Evolutionary conservation across 2,329 filamentous ascomycete species (phyloP).

Genomic region (Calcarisporium arbuscula): DNA sequence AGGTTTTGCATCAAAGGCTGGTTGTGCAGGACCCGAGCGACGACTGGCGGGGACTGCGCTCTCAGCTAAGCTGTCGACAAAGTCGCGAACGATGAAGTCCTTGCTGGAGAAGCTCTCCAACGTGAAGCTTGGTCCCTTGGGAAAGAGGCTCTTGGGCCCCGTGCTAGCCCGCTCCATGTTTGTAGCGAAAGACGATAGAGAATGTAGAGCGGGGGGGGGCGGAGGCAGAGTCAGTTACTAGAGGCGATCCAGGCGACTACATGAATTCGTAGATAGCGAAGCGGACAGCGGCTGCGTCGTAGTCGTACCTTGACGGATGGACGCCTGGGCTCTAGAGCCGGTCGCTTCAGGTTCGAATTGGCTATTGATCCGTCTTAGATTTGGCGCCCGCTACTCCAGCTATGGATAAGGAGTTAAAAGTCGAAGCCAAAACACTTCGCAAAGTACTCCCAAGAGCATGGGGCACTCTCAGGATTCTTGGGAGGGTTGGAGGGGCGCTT

Average conservation of each 20-base stretch:
- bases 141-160: conserved; percentile 62
- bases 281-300: no score
- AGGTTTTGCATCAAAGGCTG: conserved; percentile 87
- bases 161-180: conserved; percentile 38
- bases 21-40: conserved; percentile 61
- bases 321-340: no score
- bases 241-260: neutral
- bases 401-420: no score
- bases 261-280: no score
- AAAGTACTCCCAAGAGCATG: no score
- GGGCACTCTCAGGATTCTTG: no score
- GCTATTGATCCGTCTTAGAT: no score
- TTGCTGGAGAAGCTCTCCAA: conserved; percentile 82
- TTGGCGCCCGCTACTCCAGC: no score
- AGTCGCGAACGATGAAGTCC: conserved; percentile 97
- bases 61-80: conserved; percentile 88
- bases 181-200: conserved; percentile 15
- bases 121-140: conserved; percentile 74
- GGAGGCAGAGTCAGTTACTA: conserved; percentile 23
- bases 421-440: no score
- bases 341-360: no score
- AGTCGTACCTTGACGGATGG: no score
- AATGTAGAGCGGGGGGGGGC: conserved; percentile 11
- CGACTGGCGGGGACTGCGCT: conserved; percentile 72
- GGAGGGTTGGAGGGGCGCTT: no score